phyloP scores from a whole-genome alignment of 2,329 filamentous ascomycete genomes.

The Botrytis cinerea region DNA sequence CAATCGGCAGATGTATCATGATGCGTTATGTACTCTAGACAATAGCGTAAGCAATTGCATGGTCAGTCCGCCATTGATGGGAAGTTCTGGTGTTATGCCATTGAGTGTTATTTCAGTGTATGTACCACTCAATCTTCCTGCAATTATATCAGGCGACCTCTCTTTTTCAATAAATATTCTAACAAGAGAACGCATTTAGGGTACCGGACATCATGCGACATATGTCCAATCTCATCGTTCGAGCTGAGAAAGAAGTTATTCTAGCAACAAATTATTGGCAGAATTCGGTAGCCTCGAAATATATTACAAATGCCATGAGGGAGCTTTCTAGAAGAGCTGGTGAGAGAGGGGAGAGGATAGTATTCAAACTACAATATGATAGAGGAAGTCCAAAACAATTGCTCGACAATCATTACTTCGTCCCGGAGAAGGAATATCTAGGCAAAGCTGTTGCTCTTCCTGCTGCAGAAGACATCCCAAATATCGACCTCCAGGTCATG shows the following conservation, averaged over 20 bases:
- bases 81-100: conserved; percentile 63
- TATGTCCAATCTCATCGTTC: conserved; percentile 73
- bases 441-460: conserved; percentile 62
- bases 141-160: background rate
- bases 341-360: conserved; percentile 55
- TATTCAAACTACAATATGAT: conserved; percentile 77
- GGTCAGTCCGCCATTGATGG: conserved; percentile 60
- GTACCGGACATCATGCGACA: conserved; percentile 72
- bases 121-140: conserved; percentile 16
- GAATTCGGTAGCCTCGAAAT: conserved; percentile 64
- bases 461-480: conserved; percentile 63
- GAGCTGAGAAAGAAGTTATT: conserved; percentile 71
- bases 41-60: conserved; percentile 45
- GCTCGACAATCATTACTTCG: conserved; percentile 63
- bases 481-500: conserved; percentile 70
- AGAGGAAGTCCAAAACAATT: conserved; percentile 65
- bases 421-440: conserved; percentile 60
- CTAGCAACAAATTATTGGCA: conserved; percentile 75
- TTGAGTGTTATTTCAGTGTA: conserved; percentile 67
- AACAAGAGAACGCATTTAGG: conserved; percentile 39
- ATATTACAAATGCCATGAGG: conserved; percentile 67
- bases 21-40: conserved; percentile 37
- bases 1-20: conserved; percentile 36
- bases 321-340: conserved; percentile 69
- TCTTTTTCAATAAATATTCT: background rate